phyloP scores from a whole-genome alignment of 2,329 filamentous ascomycete species.

The Ophiostoma himal-ulmi region DNA sequence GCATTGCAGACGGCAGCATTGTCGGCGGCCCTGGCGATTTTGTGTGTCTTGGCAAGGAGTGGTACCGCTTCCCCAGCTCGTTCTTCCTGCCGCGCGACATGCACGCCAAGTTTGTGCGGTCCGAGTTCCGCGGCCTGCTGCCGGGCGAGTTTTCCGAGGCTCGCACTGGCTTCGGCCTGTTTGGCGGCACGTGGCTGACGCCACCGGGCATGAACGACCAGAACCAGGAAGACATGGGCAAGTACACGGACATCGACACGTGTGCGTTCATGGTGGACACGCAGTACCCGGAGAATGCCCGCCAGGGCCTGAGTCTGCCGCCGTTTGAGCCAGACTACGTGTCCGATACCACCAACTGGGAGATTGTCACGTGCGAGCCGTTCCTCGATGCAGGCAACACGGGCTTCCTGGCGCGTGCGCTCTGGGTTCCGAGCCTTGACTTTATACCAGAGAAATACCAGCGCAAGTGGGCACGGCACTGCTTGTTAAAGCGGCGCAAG shows the following conservation, averaged over 20 bases:
- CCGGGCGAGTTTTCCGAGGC: conserved; percentile 86
- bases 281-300: conserved; percentile 57
- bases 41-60: conserved; percentile 91
- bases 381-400: conserved; percentile 80
- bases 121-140: conserved; percentile 80
- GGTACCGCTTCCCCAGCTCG: conserved; percentile 94
- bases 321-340: conserved; percentile 75
- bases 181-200: conserved; percentile 76
- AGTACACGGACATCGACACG: conserved; percentile 71
- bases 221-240: conserved; percentile 78
- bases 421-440: conserved; percentile 72
- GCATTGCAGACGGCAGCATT: conserved; percentile 33
- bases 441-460: conserved; percentile 63
- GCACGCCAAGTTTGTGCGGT: conserved; percentile 82
- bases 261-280: conserved; percentile 88
- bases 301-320: conserved; percentile 40
- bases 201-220: conserved; percentile 85
- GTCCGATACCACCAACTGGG: conserved; percentile 68
- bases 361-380: conserved; percentile 63
- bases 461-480: conserved; percentile 83
- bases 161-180: conserved; percentile 61
- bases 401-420: conserved; percentile 62
- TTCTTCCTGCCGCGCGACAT: conserved; percentile 83
- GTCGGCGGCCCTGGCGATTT: conserved; percentile 57
- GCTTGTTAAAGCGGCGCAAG: conserved; percentile 52